These are phyloP conservation scores for Boeremia exigua DNA, from an alignment of 2,329 filamentous ascomycete species.

Conservation along the genomic window DNA sequence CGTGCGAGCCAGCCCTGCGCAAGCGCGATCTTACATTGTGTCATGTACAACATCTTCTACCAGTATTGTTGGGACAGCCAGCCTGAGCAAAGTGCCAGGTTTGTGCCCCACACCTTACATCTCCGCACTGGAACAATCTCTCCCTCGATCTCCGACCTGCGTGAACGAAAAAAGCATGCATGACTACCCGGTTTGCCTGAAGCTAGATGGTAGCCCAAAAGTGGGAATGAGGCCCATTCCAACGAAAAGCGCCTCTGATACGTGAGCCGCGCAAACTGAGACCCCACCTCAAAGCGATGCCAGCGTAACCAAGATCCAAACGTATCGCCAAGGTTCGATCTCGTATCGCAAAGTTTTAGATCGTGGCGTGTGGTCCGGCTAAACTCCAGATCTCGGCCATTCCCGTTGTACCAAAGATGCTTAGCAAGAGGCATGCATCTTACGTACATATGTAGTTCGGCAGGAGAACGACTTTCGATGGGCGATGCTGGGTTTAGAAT, in stretches of 20 bases:
- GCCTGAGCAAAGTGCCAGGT: not conserved
- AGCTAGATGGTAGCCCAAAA: not conserved
- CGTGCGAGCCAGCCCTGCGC: slow-evolving; percentile 6
- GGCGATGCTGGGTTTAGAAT: too few species aligned
- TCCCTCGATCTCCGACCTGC: not conserved
- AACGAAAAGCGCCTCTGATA: not conserved
- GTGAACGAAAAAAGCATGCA: not conserved
- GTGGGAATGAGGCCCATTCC: not conserved
- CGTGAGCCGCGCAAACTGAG: not conserved
- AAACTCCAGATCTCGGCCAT: not conserved
- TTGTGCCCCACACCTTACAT: slow-evolving; percentile 8
- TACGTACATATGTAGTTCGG: too few species aligned
- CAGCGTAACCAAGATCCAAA: not conserved
- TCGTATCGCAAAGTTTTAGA: slow-evolving; percentile 6
- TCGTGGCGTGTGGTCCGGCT: not conserved
- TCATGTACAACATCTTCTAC: too few species aligned
- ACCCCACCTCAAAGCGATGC: not conserved
- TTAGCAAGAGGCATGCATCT: not conserved
- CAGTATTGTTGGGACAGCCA: too few species aligned
- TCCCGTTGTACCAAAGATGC: not conserved
- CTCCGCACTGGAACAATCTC: not conserved
- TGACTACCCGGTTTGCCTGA: not conserved
- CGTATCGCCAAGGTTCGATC: slow-evolving; percentile 11
- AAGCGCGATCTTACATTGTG: not conserved
- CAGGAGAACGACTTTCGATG: too few species aligned